phyloP scores from a whole-genome alignment of 345 rosid genomes.

The Populus simonii region DNA sequence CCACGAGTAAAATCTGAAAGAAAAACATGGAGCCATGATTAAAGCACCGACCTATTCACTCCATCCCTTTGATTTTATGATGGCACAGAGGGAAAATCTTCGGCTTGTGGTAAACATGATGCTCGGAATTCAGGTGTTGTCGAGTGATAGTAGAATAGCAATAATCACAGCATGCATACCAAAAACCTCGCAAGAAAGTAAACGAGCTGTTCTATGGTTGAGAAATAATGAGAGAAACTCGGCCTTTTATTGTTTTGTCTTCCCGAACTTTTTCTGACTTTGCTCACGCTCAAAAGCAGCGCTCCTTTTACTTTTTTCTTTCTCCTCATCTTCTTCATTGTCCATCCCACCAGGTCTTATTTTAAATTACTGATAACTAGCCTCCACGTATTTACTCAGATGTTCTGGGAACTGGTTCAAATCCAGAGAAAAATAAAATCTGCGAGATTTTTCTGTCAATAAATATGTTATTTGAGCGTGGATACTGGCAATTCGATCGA shows the following conservation, averaged over 20 bases:
- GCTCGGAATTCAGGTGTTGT: not conserved
- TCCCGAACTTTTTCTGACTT: not conserved
- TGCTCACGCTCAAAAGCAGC: not conserved
- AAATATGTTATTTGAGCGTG: too few species aligned
- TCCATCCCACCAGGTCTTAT: not conserved
- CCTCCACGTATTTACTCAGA: too few species aligned
- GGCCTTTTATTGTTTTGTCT: not conserved
- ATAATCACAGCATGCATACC: not conserved
- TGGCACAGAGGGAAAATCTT: not conserved
- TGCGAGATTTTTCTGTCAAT: too few species aligned
- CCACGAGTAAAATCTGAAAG: not conserved
- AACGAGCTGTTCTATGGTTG: not conserved
- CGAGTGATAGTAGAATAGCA: not conserved
- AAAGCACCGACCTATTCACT: not conserved
- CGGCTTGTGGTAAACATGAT: not conserved
- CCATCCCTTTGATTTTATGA: not conserved
- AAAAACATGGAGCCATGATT: not conserved
- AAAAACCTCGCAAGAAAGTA: not conserved
- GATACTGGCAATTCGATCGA: too few species aligned
- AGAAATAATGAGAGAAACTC: not conserved
- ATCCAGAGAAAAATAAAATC: too few species aligned
- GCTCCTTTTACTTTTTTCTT: not conserved
- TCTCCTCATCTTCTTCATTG: not conserved
- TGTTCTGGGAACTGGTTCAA: too few species aligned
- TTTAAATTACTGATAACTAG: too few species aligned